These are phyloP conservation scores for Fusarium cyanostomum DNA, from an alignment of 2,329 filamentous ascomycete species.

Conservation along the genomic window DNA sequence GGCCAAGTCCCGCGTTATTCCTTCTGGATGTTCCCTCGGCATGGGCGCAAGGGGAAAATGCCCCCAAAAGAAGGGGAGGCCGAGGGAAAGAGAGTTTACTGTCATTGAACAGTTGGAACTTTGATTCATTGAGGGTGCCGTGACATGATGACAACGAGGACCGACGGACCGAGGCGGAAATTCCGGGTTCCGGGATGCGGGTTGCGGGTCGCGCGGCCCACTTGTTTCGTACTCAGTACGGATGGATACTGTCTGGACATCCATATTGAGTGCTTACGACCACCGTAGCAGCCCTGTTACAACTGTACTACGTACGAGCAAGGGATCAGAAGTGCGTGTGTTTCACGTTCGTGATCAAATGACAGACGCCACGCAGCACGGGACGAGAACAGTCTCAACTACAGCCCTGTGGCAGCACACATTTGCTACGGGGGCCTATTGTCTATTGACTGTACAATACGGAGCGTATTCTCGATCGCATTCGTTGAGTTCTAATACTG, in stretches of 20 bases:
- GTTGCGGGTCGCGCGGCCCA: neutral
- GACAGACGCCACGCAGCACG: slow-evolving; percentile 26
- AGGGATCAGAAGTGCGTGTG: neutral
- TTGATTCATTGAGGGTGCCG: slow-evolving; percentile 1
- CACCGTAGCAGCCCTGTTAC: neutral
- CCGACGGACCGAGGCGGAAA: neutral
- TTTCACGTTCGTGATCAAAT: slow-evolving; percentile 22
- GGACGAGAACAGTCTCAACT: slow-evolving; percentile 5
- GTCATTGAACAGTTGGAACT: neutral
- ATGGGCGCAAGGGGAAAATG: slow-evolving; percentile 2
- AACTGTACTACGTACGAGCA: neutral
- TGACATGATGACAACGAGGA: neutral
- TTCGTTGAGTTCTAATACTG: neutral
- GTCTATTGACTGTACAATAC: neutral
- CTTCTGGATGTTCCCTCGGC: slow-evolving; percentile 26
- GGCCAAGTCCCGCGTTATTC: neutral
- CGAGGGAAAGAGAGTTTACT: slow-evolving; percentile 18
- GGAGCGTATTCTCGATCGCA: too few relatives aligned
- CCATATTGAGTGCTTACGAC: neutral
- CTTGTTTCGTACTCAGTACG: neutral
- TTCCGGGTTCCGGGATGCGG: slow-evolving; percentile 3
- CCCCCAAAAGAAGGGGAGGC: slow-evolving; percentile 3
- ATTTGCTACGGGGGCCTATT: neutral
- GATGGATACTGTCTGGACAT: too few relatives aligned
- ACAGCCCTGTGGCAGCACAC: slow-evolving; percentile 7